phyloP scores from a whole-genome alignment of 2,329 filamentous ascomycete species.

The Aspergillus puulaauensis region DNA sequence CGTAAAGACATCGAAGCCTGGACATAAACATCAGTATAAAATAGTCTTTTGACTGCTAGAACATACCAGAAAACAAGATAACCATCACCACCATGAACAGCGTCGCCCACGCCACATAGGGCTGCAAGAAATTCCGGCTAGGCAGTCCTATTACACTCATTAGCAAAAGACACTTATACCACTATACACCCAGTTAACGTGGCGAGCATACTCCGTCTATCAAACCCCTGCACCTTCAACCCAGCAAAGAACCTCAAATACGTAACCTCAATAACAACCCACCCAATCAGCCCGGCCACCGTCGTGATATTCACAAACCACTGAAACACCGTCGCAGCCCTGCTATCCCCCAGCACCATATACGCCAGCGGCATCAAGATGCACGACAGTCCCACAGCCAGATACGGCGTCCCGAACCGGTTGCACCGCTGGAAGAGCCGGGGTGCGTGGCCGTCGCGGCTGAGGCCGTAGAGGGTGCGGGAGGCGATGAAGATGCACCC shows the following conservation, averaged over 20 bases:
- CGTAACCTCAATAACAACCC: background rate
- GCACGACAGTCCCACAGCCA: background rate
- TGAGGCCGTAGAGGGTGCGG: constrained; percentile 2
- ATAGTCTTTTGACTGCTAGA: background rate
- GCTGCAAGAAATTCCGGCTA: background rate
- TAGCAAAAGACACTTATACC: too few relatives aligned
- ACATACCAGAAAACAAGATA: background rate
- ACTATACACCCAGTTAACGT: too few relatives aligned
- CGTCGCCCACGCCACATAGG: background rate
- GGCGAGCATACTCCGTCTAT: background rate
- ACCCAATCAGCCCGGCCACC: background rate
- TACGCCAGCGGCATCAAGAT: background rate
- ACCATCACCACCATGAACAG: background rate
- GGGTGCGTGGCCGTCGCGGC: background rate
- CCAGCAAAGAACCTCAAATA: background rate
- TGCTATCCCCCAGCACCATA: background rate
- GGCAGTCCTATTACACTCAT: background rate
- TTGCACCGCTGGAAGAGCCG: background rate
- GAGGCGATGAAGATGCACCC: constrained; percentile 2
- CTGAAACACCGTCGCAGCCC: background rate
- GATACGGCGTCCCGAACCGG: background rate
- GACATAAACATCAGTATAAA: too few relatives aligned
- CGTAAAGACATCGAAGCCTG: background rate
- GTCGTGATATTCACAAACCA: background rate
- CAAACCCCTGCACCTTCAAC: background rate